phyloP scores from a whole-genome alignment of 1,284 basidiomycete species.

The Heterobasidion occidentale region DNA sequence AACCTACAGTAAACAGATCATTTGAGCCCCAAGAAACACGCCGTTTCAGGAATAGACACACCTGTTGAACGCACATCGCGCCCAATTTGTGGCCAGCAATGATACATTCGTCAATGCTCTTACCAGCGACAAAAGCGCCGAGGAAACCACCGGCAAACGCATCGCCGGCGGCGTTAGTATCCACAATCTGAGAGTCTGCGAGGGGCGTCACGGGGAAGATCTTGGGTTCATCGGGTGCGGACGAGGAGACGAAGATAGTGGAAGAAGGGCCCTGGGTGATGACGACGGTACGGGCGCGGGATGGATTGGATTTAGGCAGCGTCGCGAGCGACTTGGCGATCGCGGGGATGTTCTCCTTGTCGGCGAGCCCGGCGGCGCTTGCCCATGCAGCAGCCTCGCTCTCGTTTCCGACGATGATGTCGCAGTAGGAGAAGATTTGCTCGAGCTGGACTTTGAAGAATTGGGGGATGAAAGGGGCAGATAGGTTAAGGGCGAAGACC shows the following conservation, averaged over 20 bases:
- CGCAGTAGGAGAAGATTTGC: conserved; percentile 74
- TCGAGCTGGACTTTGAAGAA: conserved; percentile 86
- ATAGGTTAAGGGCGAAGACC: conserved; percentile 90
- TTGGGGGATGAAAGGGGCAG: conserved; percentile 95
- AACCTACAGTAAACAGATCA: conserved; percentile 32
- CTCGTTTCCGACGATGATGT: conserved; percentile 93
- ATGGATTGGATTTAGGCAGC: conserved; percentile 62
- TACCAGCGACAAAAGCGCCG: conserved; percentile 80
- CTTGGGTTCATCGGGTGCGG: conserved; percentile 45
- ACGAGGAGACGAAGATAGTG: conserved; percentile 73
- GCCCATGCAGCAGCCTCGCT: conserved; percentile 89
- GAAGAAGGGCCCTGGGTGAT: conserved; percentile 87
- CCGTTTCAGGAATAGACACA: conserved; percentile 25
- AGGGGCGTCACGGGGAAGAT: conserved; percentile 61
- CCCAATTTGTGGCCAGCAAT: conserved; percentile 88
- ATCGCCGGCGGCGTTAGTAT: conserved; percentile 99
- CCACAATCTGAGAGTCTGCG: conserved; percentile 71
- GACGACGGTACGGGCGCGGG: conserved; percentile 77
- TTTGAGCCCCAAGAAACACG: too few species aligned
- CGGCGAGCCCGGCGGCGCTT: conserved; percentile 47
- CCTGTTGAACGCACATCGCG: conserved; percentile 82
- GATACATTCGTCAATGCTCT: conserved; percentile 73
- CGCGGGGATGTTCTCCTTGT: conserved; percentile 54
- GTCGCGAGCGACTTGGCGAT: conserved; percentile 72
- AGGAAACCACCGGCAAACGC: conserved; percentile 98